phyloP scores from a whole-genome alignment of 2,329 filamentous ascomycete genomes.

The Colletotrichum gloeosporioides region DNA sequence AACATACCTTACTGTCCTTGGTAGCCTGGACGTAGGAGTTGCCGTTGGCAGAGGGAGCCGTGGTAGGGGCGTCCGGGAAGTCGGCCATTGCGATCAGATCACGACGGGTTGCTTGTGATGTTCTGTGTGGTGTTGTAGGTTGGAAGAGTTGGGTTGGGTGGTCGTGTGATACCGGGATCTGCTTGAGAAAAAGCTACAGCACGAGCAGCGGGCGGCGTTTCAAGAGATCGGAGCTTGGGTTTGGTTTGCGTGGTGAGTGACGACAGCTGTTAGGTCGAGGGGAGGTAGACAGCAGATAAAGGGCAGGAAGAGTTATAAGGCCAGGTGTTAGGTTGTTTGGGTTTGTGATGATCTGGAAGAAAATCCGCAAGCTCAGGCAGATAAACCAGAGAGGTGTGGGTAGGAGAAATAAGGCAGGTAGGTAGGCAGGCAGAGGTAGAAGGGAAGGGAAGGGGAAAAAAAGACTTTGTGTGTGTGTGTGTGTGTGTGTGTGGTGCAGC shows the following conservation, averaged over 20 bases:
- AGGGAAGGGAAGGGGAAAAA: constrained; percentile 3
- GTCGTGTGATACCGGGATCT: constrained; percentile 18
- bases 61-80: constrained; percentile 35
- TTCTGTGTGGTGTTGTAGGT: constrained; percentile 11
- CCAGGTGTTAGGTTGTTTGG: constrained; percentile 5
- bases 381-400: constrained; percentile 4
- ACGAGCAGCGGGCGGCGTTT: neutral
- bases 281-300: neutral
- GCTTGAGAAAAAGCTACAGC: constrained; percentile 6
- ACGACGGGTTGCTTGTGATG: constrained; percentile 25
- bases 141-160: neutral
- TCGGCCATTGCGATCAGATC: constrained; percentile 44
- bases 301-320: neutral
- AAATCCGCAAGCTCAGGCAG: constrained; percentile 7
- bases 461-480: constrained; percentile 10
- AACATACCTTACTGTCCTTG: constrained; percentile 60
- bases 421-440: neutral
- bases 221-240: constrained; percentile 10
- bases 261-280: neutral
- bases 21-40: constrained; percentile 49
- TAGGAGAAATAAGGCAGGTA: neutral
- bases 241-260: neutral
- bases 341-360: neutral
- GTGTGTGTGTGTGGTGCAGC: constrained; percentile 8
- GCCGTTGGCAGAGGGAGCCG: constrained; percentile 49